Percentiles rank a stretch among this genome's conserved stretches.
phyloP scores from a whole-genome alignment of 2,329 filamentous ascomycete genomes.

The Trichoderma cornu-damae region DNA sequence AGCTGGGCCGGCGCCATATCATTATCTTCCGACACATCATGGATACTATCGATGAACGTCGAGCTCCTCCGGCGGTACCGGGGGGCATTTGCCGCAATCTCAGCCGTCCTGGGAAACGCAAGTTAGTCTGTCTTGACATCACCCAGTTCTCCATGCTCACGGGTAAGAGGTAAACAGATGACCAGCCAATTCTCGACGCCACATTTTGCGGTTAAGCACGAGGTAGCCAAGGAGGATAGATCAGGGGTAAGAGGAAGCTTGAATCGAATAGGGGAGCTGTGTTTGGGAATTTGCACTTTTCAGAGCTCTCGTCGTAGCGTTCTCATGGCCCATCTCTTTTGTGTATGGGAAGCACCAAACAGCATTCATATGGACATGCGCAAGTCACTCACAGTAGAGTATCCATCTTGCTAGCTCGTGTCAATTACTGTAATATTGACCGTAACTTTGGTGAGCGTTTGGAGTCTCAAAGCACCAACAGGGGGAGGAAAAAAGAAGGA shows the following conservation, averaged over 20 bases:
- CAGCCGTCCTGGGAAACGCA: slow-evolving; percentile 64
- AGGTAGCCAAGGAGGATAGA: background rate
- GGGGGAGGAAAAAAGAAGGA: too few relatives aligned
- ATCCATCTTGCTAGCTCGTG: slow-evolving; percentile 24
- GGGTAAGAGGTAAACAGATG: background rate
- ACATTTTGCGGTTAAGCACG: background rate
- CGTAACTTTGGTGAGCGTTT: background rate
- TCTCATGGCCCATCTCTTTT: background rate
- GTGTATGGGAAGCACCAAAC: background rate
- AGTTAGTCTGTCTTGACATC: slow-evolving; percentile 20
- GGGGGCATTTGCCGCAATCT: slow-evolving; percentile 85
- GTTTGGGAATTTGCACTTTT: background rate
- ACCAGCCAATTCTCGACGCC: background rate
- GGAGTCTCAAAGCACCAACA: background rate
- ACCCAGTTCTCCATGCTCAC: background rate
- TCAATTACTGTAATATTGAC: background rate
- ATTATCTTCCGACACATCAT: slow-evolving; percentile 77
- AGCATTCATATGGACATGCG: background rate
- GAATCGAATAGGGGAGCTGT: background rate
- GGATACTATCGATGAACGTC: slow-evolving; percentile 94
- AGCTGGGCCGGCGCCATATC: slow-evolving; percentile 91
- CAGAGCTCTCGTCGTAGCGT: background rate
- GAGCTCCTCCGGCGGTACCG: slow-evolving; percentile 89
- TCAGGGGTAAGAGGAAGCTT: background rate
- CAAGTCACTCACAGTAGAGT: slow-evolving; percentile 29